Conservation (phyloP, 2,329 filamentous ascomycete genomes). For the Boeremia exigua region DNA sequence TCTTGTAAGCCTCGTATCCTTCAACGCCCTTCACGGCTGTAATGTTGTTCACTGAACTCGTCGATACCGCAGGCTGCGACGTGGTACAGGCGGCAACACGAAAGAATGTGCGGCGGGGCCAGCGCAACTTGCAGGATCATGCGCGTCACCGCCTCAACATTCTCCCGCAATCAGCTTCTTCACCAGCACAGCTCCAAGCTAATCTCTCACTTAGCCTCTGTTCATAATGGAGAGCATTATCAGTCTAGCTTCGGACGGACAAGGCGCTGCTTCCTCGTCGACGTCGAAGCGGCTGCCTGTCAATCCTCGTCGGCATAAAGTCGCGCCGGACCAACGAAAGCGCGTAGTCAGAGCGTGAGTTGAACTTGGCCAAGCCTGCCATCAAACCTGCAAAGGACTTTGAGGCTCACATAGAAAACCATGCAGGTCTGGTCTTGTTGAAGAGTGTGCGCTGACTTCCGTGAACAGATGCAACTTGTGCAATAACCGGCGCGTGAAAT, state of each 20-base stretch:
- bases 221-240: neutral
- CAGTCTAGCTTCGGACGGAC: neutral
- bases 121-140: slow-evolving; percentile 6
- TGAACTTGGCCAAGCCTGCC: neutral
- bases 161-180: slow-evolving; percentile 1
- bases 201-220: neutral
- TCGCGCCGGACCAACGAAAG: slow-evolving; percentile 20
- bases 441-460: neutral
- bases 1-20: slow-evolving; percentile 4
- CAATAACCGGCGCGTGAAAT: slow-evolving; percentile 34
- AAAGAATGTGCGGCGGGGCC: slow-evolving; percentile 7
- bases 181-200: neutral
- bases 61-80: neutral
- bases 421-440: neutral
- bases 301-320: slow-evolving; percentile 23
- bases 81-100: slow-evolving; percentile 8
- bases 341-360: slow-evolving; percentile 23
- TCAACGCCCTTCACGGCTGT: neutral
- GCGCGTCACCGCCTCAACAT: slow-evolving; percentile 10
- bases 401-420: neutral
- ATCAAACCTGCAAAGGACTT: neutral
- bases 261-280: slow-evolving; percentile 2
- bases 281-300: slow-evolving; percentile 20
- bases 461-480: slow-evolving; percentile 34
- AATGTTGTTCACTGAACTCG: neutral